Evolutionary conservation across 345 rosid genomes (phyloP).

Genomic region (Mallotus nudiflorus): DNA sequence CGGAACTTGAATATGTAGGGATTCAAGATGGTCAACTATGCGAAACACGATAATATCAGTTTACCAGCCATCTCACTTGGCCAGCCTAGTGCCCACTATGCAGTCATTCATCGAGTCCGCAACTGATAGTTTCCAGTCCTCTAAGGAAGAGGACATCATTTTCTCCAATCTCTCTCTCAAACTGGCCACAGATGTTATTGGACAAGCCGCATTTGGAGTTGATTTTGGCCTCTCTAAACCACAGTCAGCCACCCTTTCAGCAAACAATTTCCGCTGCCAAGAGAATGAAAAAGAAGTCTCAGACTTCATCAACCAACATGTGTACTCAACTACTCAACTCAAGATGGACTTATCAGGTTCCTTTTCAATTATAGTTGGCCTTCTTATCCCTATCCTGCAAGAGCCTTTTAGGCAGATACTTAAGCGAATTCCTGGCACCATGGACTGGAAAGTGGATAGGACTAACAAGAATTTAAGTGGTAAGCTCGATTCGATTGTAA

Average conservation of each 20-base stretch:
- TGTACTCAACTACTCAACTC: conserved; percentile 87
- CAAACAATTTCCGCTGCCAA: conserved; percentile 10
- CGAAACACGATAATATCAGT: conserved; percentile 79
- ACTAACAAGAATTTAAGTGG: conserved; percentile 53
- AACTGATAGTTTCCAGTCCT: conserved; percentile 47
- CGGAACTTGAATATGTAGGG: conserved; percentile 43
- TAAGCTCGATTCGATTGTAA: conserved; percentile 72
- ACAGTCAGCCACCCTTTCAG: conserved; percentile 26
- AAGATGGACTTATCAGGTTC: conserved; percentile 93
- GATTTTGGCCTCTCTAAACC: conserved; percentile 67
- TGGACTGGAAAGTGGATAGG: conserved; percentile 79
- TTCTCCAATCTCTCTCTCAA: conserved; percentile 78
- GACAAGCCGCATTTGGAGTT: conserved; percentile 89
- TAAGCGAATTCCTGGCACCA: conserved; percentile 80
- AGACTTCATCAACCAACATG: conserved; percentile 74
- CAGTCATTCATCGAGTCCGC: conserved; percentile 65
- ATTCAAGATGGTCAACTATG: conserved; percentile 84
- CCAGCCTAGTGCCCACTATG: conserved; percentile 78
- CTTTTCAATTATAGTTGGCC: conserved; percentile 70
- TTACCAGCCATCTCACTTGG: conserved; percentile 83
- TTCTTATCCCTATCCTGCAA: conserved; percentile 71
- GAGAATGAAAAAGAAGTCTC: conserved; percentile 44
- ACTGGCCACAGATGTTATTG: conserved; percentile 83
- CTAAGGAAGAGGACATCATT: conserved; percentile 40
- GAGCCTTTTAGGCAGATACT: conserved; percentile 84